Evolutionary conservation across 495 filamentous ascomycete species (phyloP).

Genomic region (Penicillium robsamsonii): DNA sequence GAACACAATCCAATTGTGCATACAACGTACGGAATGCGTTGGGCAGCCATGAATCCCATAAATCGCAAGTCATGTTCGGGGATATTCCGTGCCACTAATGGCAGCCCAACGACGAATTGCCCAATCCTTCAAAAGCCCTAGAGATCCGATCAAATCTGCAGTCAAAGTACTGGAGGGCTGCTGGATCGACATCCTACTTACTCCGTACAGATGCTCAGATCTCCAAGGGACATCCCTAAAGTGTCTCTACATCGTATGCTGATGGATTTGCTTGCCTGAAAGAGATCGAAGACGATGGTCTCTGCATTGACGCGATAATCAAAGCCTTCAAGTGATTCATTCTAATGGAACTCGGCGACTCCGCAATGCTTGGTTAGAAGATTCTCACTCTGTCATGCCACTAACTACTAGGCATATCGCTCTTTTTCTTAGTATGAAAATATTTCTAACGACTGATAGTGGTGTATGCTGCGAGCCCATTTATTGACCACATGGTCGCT

Average conservation of each 20-base stretch:
- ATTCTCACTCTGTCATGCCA: neutral
- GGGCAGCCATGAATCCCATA: slow-evolving; percentile 1
- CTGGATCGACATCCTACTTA: neutral
- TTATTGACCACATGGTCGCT: neutral
- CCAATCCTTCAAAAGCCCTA: slow-evolving; percentile 7
- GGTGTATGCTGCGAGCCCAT: neutral
- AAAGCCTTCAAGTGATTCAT: neutral
- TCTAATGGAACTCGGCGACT: neutral
- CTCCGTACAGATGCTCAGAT: neutral
- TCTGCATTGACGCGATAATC: no score
- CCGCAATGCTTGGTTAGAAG: neutral
- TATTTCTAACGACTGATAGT: neutral
- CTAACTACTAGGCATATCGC: neutral
- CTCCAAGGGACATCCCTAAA: neutral
- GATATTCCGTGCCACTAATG: slow-evolving; percentile 8
- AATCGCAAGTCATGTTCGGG: neutral
- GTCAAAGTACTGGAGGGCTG: neutral
- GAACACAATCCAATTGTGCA: neutral
- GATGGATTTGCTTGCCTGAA: neutral
- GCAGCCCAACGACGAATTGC: slow-evolving; percentile 15
- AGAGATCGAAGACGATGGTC: neutral
- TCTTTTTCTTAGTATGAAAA: neutral
- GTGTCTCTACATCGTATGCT: neutral
- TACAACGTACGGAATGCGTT: neutral
- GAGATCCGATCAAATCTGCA: neutral